These are phyloP conservation scores for Lentinula novae-zelandiae DNA, from an alignment of 1,284 basidiomycete genomes.

Conservation along the genomic window DNA sequence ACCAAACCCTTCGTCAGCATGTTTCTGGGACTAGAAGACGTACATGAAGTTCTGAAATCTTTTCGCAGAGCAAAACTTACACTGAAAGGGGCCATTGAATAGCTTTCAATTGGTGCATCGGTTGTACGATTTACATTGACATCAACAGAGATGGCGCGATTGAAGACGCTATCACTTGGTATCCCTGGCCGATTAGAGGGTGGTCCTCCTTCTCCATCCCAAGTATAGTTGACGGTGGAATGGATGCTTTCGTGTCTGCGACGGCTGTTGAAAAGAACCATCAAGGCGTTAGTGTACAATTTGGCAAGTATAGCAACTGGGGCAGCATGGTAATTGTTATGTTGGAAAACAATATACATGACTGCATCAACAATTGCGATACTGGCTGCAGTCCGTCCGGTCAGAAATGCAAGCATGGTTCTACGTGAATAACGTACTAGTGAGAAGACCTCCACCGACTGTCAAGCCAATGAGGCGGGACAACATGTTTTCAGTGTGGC, in stretches of 20 bases:
- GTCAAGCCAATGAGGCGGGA: neutral
- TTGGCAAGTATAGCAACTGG: neutral
- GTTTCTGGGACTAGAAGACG: neutral
- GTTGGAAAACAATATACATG: neutral
- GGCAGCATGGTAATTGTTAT: conserved; percentile 2
- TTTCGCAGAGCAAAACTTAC: neutral
- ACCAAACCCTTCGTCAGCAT: neutral
- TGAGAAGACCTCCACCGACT: neutral
- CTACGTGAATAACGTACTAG: neutral
- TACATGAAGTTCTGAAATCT: neutral
- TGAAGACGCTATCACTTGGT: neutral
- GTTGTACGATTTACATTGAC: neutral
- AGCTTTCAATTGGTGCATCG: neutral
- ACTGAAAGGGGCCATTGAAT: neutral
- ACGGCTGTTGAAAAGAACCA: conserved; percentile 7
- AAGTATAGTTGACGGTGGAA: neutral
- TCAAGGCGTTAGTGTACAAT: conserved; percentile 6
- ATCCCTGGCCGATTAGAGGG: neutral
- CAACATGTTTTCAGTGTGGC: neutral
- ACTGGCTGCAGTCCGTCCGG: neutral
- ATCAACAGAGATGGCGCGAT: neutral
- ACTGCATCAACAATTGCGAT: conserved; percentile 1
- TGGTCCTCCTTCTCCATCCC: neutral
- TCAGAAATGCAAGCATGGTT: neutral
- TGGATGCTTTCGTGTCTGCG: neutral